Base-by-base conservation (phyloP, 768 basidiomycete genomes). In the Psilocybe subaeruginosa region DNA sequence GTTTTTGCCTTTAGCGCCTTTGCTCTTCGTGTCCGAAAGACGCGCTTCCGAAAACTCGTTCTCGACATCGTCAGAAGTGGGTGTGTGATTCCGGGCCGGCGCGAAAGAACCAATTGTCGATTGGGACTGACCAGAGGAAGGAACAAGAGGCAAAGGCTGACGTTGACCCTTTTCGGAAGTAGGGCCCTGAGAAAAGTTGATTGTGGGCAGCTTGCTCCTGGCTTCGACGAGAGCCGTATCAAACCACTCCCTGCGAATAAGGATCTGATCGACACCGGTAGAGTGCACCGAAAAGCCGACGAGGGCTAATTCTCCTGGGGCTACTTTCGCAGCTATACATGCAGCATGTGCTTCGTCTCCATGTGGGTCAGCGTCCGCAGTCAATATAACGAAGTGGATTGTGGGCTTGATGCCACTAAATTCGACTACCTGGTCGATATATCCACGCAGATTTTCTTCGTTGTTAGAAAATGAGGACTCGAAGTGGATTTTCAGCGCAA, bases 241-340 rank as follows among this genome's bases (percentile, higher is more conserved):
- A 66, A 85, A 92, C 90, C 91, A 92, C 69, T 95, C 93, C 73
- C 86, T 91, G 64, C 90, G 85, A 66, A 95, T 89, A 55, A 95
- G 83, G 30, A 95, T 86, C 69, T 95, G 93, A 69, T 95, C 93
- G 12, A 95, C 93, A 39, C 93, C 93, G n/a, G 84, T 85, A 16
- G 90, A 88, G 70, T 94, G 93, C n/a, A 95, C 92, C 2, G 90
- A 91, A 76, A 93, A 95, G 31, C 91, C 92, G 4, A 93, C 90
- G 54, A 95, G 80, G 27, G 92, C 91, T 39, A 93, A 78, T 64
- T 93, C 89, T 43, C 90, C 89, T 1, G 88, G 85, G 5, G 82
- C 80, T 4, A 93, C 80, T 68, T 93, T 93, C 2, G 92, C 92
- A 3, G 92, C 92, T 19, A 91, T 81, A 64, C 92, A 93, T 5